Conservation (phyloP, 495 filamentous ascomycete genomes). For the Aspergillus bertholletiae region DNA sequence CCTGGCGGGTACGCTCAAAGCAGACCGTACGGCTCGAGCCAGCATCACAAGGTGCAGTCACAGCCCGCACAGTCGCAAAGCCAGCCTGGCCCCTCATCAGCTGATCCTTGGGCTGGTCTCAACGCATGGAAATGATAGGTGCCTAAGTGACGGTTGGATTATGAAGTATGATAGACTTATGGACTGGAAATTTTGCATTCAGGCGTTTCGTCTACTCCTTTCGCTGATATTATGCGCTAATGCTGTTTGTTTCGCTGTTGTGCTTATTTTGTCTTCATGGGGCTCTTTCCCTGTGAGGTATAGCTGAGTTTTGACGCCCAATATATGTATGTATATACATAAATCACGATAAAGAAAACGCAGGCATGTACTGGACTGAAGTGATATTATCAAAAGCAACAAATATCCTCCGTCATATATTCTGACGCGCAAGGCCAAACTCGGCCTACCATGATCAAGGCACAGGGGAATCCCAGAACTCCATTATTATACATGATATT, state of each 20-base stretch:
- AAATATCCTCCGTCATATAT: background rate
- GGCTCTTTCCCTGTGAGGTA: background rate
- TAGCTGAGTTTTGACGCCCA: background rate
- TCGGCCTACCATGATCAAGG: background rate
- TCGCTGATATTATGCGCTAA: background rate
- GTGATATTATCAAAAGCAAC: background rate
- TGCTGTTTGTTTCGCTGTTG: no score
- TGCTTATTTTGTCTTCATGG: background rate
- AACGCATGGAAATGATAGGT: conserved; percentile 73
- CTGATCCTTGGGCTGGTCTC: conserved; percentile 83
- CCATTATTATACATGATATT: background rate
- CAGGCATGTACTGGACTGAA: background rate
- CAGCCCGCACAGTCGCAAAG: conserved; percentile 48
- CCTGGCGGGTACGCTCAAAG: conserved; percentile 56
- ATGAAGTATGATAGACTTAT: conserved; percentile 19
- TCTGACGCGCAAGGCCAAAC: background rate
- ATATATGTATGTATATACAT: background rate
- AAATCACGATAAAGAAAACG: background rate
- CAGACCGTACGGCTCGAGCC: conserved; percentile 32
- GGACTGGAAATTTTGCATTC: conserved; percentile 12
- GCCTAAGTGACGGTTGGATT: background rate
- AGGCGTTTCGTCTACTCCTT: conserved; percentile 6
- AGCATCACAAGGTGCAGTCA: conserved; percentile 36
- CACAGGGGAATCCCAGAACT: background rate
- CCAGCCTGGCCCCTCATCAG: conserved; percentile 23